These are phyloP conservation scores for Pestalotiopsis sp. DNA, from an alignment of 2,329 filamentous ascomycete genomes.

Conservation along the genomic window DNA sequence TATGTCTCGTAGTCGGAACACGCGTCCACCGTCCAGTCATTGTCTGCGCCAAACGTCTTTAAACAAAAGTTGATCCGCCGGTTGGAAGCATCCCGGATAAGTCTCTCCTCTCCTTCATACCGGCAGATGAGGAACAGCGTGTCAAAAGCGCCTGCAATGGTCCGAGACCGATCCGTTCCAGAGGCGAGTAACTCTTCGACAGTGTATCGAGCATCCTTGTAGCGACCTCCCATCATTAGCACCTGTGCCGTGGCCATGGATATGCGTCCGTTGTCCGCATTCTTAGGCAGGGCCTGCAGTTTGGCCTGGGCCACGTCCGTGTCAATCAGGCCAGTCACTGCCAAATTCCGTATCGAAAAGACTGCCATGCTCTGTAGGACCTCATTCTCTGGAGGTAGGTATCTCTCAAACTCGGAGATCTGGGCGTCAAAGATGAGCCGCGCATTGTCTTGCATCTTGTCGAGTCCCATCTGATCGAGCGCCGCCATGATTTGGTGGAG, in stretches of 20 bases:
- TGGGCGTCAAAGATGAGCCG: slow-evolving; percentile 8
- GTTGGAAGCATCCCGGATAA: slow-evolving; percentile 4
- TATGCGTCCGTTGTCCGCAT: slow-evolving; percentile 3
- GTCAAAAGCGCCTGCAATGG: slow-evolving; percentile 5
- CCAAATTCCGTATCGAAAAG: slow-evolving; percentile 5
- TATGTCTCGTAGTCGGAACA: slow-evolving; percentile 6
- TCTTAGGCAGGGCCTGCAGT: neutral
- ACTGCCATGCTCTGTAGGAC: slow-evolving; percentile 3
- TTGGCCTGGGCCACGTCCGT: neutral
- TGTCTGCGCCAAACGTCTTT: slow-evolving; percentile 5
- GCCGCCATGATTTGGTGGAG: slow-evolving; percentile 6
- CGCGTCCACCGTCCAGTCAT: slow-evolving; percentile 11
- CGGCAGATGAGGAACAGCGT: slow-evolving; percentile 8
- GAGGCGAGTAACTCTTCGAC: neutral
- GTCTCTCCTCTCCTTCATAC: slow-evolving; percentile 1
- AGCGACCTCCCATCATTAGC: neutral
- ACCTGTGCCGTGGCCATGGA: slow-evolving; percentile 6
- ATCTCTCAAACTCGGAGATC: slow-evolving; percentile 7
- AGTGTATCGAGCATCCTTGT: slow-evolving; percentile 7
- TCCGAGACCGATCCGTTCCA: neutral
- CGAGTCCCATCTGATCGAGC: slow-evolving; percentile 4
- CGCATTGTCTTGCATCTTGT: slow-evolving; percentile 4
- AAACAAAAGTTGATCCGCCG: slow-evolving; percentile 9
- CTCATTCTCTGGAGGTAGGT: neutral
- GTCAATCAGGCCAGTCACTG: slow-evolving; percentile 8